A percentile compares a stretch with the other conserved stretches of the same genome.
Evolutionary conservation across 768 basidiomycete species (phyloP).

Genomic region (Amanita brunnescens): DNA sequence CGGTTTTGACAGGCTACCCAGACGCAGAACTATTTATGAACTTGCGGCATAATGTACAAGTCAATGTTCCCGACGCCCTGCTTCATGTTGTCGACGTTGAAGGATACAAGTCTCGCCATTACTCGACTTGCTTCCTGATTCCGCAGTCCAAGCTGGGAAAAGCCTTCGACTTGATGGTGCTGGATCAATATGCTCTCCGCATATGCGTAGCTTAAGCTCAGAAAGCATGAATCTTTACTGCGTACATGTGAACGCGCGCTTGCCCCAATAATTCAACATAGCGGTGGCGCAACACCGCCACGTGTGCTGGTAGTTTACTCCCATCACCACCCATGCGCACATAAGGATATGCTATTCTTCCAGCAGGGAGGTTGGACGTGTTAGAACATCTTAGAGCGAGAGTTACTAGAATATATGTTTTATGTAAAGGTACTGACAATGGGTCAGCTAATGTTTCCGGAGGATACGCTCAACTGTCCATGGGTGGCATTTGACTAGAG

Average conservation of each 20-base stretch:
- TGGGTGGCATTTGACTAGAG: conserved; percentile 57
- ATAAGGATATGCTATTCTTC: conserved; percentile 82
- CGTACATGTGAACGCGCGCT: conserved; percentile 54
- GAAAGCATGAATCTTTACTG: conserved; percentile 74
- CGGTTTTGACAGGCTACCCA: conserved; percentile 89
- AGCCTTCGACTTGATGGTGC: conserved; percentile 71
- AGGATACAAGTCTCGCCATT: conserved; percentile 51
- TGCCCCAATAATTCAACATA: conserved; percentile 5
- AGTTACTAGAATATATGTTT: conserved; percentile 13
- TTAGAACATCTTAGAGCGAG: conserved; percentile 53
- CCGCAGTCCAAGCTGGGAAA: not conserved
- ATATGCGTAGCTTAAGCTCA: not conserved
- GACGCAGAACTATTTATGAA: conserved; percentile 71
- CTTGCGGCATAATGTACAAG: conserved; percentile 54
- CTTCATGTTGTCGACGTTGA: conserved; percentile 26
- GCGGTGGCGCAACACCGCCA: conserved; percentile 11
- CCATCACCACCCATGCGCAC: conserved; percentile 80
- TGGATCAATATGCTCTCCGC: conserved; percentile 15
- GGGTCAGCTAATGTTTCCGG: conserved; percentile 78
- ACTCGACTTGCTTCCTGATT: conserved; percentile 21
- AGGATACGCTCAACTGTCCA: conserved; percentile 76
- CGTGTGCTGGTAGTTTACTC: conserved; percentile 77
- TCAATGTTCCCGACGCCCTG: conserved; percentile 39
- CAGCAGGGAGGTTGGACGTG: conserved; percentile 59
- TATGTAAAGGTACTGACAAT: not conserved